Evolutionary conservation across 495 filamentous ascomycete species (phyloP).

Genomic region (Rhypophila decipiens): DNA sequence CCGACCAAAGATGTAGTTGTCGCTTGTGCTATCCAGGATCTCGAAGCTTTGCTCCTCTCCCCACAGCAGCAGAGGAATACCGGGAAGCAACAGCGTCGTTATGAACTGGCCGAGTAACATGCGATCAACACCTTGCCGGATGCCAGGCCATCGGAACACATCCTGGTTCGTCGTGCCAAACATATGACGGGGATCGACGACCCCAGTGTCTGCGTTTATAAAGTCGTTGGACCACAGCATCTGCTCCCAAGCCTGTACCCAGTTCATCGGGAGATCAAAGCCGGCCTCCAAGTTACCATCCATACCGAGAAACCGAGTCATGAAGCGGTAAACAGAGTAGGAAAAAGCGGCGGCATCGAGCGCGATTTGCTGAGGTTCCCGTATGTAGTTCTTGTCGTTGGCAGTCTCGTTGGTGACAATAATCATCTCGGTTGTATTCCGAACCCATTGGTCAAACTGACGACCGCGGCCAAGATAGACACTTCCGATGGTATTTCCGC

Average conservation of each 20-base stretch:
- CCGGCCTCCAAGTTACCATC: slow-evolving; percentile 57
- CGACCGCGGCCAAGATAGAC: slow-evolving; percentile 62
- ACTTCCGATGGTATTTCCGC: slow-evolving; percentile 55
- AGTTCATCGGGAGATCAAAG: slow-evolving; percentile 53
- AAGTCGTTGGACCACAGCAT: slow-evolving; percentile 60
- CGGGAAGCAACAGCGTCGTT: slow-evolving; percentile 58
- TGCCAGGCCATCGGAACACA: slow-evolving; percentile 65
- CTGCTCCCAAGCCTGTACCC: slow-evolving; percentile 54
- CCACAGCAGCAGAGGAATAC: slow-evolving; percentile 59
- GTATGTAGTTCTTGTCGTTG: slow-evolving; percentile 44
- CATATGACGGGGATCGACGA: slow-evolving; percentile 66
- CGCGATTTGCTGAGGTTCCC: slow-evolving; percentile 44
- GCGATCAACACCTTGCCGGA: slow-evolving; percentile 54
- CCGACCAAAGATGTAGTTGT: slow-evolving; percentile 65
- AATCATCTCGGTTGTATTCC: slow-evolving; percentile 35
- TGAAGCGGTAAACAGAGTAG: slow-evolving; percentile 61
- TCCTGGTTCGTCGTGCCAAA: slow-evolving; percentile 67
- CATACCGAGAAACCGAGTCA: slow-evolving; percentile 60
- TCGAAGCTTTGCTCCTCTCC: slow-evolving; percentile 69
- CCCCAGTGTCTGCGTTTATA: slow-evolving; percentile 58
- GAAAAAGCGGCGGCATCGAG: slow-evolving; percentile 63
- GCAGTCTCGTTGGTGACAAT: slow-evolving; percentile 33
- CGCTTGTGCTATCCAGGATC: slow-evolving; percentile 58
- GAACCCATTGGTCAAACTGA: slow-evolving; percentile 47
- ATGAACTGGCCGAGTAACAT: slow-evolving; percentile 58